Evolutionary conservation across 331 rosid species (phyloP).

Genomic region (Pyracantha coccinea): DNA sequence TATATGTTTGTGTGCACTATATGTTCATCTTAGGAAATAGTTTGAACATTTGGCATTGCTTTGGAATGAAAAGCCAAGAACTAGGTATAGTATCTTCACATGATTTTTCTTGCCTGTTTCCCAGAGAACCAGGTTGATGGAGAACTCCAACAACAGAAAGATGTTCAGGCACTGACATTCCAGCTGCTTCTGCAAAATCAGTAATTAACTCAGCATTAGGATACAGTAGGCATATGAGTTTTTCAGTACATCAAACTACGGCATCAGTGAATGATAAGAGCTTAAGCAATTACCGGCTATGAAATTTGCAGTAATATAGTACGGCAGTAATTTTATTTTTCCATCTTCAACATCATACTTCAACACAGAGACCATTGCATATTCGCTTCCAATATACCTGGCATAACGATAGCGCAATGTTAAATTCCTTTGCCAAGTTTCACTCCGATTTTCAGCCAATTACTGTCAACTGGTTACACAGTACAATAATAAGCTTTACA

Average conservation of each 20-base stretch:
- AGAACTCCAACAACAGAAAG: slow-evolving; percentile 76
- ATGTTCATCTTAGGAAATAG: too few species aligned
- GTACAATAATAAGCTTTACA: slow-evolving; percentile 18
- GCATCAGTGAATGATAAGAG: slow-evolving; percentile 15
- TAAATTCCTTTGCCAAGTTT: slow-evolving; percentile 8
- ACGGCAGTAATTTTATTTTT: slow-evolving; percentile 50
- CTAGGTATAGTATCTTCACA: slow-evolving; percentile 20
- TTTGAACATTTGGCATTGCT: background rate
- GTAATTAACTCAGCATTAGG: background rate
- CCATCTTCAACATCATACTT: slow-evolving; percentile 49
- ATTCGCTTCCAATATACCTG: slow-evolving; percentile 84
- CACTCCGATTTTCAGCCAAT: background rate
- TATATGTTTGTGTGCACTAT: background rate
- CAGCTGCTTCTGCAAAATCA: slow-evolving; percentile 60
- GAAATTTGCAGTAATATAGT: slow-evolving; percentile 60
- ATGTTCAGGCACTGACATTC: slow-evolving; percentile 53
- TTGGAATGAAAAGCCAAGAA: slow-evolving; percentile 11
- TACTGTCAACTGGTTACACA: slow-evolving; percentile 10
- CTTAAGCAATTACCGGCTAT: slow-evolving; percentile 47
- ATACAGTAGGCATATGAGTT: background rate
- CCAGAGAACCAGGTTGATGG: slow-evolving; percentile 63
- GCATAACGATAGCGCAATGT: slow-evolving; percentile 23
- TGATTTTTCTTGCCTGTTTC: slow-evolving; percentile 63
- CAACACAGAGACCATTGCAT: slow-evolving; percentile 64
- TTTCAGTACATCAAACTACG: background rate